These are phyloP conservation scores for Hevea brasiliensis DNA, from an alignment of 345 rosid genomes.

Conservation along the genomic window DNA sequence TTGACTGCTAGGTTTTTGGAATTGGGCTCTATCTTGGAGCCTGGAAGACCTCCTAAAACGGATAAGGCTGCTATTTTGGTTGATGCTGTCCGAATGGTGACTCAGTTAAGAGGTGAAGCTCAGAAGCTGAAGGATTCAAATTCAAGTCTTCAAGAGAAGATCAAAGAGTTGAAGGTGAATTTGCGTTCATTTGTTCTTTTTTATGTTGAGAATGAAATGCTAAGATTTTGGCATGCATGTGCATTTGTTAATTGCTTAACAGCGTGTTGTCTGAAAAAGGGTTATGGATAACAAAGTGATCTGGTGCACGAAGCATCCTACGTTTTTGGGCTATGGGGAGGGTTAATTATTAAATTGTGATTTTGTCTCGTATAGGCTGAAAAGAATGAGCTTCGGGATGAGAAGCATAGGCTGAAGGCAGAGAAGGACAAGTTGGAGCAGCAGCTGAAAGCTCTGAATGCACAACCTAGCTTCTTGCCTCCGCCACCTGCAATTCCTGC, in stretches of 20 bases:
- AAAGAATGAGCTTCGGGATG: slow-evolving; percentile 89
- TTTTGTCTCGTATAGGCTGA: slow-evolving; percentile 48
- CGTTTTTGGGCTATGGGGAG: no score
- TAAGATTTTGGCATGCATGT: not conserved
- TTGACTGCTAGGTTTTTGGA: slow-evolving; percentile 64
- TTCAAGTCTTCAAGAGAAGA: slow-evolving; percentile 72
- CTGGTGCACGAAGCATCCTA: no score
- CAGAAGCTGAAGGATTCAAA: slow-evolving; percentile 78
- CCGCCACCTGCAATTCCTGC: slow-evolving; percentile 50
- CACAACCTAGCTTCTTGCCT: slow-evolving; percentile 70
- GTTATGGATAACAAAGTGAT: no score
- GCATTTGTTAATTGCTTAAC: not conserved
- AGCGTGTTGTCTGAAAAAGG: not conserved
- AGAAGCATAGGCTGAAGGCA: slow-evolving; percentile 69
- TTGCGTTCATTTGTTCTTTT: not conserved
- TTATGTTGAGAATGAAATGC: not conserved
- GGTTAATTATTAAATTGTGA: no score
- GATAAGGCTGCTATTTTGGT: slow-evolving; percentile 84
- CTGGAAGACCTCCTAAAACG: slow-evolving; percentile 72
- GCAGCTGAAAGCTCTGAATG: slow-evolving; percentile 56
- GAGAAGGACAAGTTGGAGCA: slow-evolving; percentile 78
- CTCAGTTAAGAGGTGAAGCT: slow-evolving; percentile 71
- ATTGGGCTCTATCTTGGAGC: slow-evolving; percentile 75
- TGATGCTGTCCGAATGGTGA: slow-evolving; percentile 78
- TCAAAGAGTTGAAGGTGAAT: slow-evolving; percentile 77